These are phyloP conservation scores for Metschnikowia reukaufii DNA, from an alignment of 805 yeast genomes.

Conservation along the genomic window DNA sequence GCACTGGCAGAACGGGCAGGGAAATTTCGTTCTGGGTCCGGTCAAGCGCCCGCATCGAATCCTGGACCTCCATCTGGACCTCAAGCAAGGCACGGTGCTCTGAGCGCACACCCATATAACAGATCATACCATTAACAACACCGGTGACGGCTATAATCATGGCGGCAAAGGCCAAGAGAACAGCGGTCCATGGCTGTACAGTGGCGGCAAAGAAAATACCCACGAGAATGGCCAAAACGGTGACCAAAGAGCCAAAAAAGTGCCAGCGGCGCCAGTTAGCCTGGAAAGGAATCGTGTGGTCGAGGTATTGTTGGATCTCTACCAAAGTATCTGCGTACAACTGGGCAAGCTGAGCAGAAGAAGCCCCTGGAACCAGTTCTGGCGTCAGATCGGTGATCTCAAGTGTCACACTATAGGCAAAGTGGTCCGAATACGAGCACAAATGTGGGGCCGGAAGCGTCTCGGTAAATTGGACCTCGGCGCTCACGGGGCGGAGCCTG, in stretches of 20 bases:
- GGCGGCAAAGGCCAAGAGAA: slow-evolving; percentile 61
- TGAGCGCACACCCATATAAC: slow-evolving; percentile 73
- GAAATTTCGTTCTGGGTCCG: not conserved
- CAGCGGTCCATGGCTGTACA: slow-evolving; percentile 60
- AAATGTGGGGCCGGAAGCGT: slow-evolving; percentile 49
- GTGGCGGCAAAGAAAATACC: slow-evolving; percentile 59
- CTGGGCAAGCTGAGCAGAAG: slow-evolving; percentile 23
- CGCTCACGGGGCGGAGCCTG: slow-evolving; percentile 53
- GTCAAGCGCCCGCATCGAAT: slow-evolving; percentile 16
- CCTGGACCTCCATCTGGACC: slow-evolving; percentile 65
- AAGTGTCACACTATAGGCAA: slow-evolving; percentile 61
- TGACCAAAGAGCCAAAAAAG: slow-evolving; percentile 52
- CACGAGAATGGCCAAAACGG: slow-evolving; percentile 49
- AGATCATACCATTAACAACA: slow-evolving; percentile 71
- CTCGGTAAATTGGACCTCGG: slow-evolving; percentile 75
- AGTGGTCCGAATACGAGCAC: slow-evolving; percentile 87
- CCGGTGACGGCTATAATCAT: slow-evolving; percentile 65
- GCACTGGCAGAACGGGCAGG: no score
- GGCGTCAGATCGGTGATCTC: slow-evolving; percentile 14
- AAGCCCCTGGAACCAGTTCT: not conserved
- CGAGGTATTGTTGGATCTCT: slow-evolving; percentile 31
- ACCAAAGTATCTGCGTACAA: slow-evolving; percentile 32
- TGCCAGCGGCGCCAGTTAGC: slow-evolving; percentile 64
- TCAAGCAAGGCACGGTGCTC: slow-evolving; percentile 78
- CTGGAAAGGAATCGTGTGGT: slow-evolving; percentile 55